Evolutionary conservation across 208 protist genomes (phyloP).

Genomic region (Crithidia sp.): DNA sequence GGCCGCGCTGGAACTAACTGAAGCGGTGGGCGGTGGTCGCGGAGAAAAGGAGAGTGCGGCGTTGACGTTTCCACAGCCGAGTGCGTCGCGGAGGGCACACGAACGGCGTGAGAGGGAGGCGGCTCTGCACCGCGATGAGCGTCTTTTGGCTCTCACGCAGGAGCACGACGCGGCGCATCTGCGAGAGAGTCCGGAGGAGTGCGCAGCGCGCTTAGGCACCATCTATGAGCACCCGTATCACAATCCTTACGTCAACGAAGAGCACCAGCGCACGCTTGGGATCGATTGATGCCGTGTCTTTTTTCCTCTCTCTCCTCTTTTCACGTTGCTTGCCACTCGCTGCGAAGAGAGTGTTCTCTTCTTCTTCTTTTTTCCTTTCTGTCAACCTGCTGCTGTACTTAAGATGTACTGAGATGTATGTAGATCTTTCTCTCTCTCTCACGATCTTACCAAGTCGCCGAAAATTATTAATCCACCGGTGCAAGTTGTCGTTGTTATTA

Average conservation of each 20-base stretch:
- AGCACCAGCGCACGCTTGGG: constrained; percentile 34
- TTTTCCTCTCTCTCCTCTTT: not conserved
- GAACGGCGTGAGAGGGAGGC: constrained; percentile 37
- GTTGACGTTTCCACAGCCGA: not conserved
- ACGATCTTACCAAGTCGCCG: too few relatives aligned
- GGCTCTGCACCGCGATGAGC: constrained; percentile 52
- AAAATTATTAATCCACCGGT: too few relatives aligned
- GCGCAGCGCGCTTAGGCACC: constrained; percentile 18
- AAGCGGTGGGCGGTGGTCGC: not conserved
- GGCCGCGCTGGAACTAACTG: not conserved
- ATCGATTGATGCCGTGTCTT: constrained; percentile 30
- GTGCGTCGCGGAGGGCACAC: not conserved
- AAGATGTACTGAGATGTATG: too few relatives aligned
- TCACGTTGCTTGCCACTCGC: too few relatives aligned
- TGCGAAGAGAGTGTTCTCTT: too few relatives aligned
- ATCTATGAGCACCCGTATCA: constrained; percentile 55
- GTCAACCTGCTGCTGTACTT: too few relatives aligned
- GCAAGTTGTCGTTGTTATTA: too few relatives aligned
- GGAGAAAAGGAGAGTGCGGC: not conserved
- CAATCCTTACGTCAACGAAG: constrained; percentile 30
- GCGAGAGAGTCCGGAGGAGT: constrained; percentile 38
- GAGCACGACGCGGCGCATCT: constrained; percentile 34
- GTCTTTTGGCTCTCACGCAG: constrained; percentile 32
- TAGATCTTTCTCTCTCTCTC: too few relatives aligned
- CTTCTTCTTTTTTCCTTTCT: too few relatives aligned